Percentiles rank a stretch among this genome's conserved stretches.
phyloP scores from a whole-genome alignment of 768 basidiomycete genomes.

The Pleurotus sapidus region DNA sequence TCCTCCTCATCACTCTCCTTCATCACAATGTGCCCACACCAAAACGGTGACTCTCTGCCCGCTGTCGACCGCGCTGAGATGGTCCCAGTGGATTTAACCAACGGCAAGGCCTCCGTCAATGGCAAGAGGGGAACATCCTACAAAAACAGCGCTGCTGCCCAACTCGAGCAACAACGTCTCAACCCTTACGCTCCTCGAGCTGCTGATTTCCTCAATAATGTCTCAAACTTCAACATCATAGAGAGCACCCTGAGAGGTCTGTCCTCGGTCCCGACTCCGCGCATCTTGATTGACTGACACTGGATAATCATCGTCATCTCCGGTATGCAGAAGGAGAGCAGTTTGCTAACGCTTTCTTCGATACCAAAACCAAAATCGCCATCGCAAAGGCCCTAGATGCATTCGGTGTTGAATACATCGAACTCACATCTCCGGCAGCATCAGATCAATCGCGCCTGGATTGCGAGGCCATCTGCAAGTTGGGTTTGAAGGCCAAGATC shows the following conservation, averaged over 20 bases:
- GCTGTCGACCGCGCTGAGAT: constrained; percentile 50
- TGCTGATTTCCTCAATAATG: constrained; percentile 88
- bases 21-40: constrained; percentile 60
- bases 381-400: constrained; percentile 98
- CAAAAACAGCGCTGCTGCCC: constrained; percentile 28
- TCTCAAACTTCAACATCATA: constrained; percentile 94
- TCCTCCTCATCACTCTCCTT: neutral
- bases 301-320: neutral
- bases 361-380: constrained; percentile 99
- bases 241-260: constrained; percentile 93
- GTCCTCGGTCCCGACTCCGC: constrained; percentile 14
- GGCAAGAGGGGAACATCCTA: constrained; percentile 44
- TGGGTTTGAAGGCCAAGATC: constrained; percentile 94
- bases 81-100: constrained; percentile 65
- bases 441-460: constrained; percentile 93
- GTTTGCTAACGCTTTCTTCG: constrained; percentile 99
- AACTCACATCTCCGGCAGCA: constrained; percentile 96
- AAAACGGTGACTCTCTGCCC: constrained; percentile 46
- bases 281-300: no score
- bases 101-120: constrained; percentile 32
- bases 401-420: constrained; percentile 99
- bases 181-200: constrained; percentile 92
- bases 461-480: constrained; percentile 99
- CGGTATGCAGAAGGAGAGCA: constrained; percentile 84
- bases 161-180: constrained; percentile 31